Percentiles rank a stretch among this genome's conserved stretches.
phyloP scores from a whole-genome alignment of 441 rosid species.

The Mallotus repandus region DNA sequence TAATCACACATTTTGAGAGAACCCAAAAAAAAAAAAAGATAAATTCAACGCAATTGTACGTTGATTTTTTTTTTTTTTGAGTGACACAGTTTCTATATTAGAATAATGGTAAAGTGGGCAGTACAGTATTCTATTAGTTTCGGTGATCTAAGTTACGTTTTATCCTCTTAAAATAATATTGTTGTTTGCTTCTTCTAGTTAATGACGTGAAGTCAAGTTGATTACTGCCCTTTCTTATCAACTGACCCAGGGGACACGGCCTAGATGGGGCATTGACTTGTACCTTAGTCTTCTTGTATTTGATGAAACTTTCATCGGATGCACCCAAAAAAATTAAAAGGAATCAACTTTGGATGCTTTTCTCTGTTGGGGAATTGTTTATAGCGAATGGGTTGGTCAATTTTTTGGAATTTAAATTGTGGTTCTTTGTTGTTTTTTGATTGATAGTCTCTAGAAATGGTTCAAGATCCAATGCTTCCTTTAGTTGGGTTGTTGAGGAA shows the following conservation, averaged over 20 bases:
- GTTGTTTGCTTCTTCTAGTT: neutral
- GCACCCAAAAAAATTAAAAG: too few species aligned
- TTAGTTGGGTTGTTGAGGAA: neutral
- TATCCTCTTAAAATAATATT: neutral
- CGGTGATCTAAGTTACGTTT: constrained; percentile 16
- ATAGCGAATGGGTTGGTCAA: neutral
- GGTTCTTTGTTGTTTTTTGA: neutral
- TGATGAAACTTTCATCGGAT: neutral
- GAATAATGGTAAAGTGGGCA: neutral
- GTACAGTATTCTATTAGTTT: neutral
- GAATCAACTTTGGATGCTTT: neutral
- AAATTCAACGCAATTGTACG: neutral
- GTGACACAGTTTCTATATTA: too few species aligned
- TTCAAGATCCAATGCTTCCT: neutral
- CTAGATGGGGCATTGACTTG: constrained; percentile 3
- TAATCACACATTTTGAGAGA: too few species aligned
- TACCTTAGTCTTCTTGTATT: neutral
- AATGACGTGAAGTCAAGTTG: neutral
- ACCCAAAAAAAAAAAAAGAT: too few species aligned
- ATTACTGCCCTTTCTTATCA: too few species aligned
- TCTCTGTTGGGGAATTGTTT: neutral
- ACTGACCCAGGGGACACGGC: neutral
- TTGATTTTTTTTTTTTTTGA: neutral
- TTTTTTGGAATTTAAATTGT: neutral
- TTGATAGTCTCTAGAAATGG: neutral